Base-by-base conservation (phyloP, 2,329 filamentous ascomycete species). In the Colletotrichum tanaceti region DNA sequence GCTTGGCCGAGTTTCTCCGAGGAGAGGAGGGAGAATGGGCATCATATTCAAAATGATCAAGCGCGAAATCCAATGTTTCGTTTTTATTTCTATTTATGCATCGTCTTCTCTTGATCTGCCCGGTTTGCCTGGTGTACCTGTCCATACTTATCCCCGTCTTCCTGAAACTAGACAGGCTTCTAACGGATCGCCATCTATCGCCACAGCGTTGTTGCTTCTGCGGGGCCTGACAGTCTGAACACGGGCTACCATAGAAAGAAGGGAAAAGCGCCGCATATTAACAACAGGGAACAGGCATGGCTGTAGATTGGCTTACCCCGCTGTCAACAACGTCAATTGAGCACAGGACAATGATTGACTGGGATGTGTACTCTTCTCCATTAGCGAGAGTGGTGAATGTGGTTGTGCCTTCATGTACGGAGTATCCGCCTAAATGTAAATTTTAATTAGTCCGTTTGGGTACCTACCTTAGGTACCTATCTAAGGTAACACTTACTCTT, bases 241-340 rank as follows among this genome's bases (percentile, higher is more conserved):
- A 55, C n/a, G 20, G 43, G 39, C 24, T 57, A n/a, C n/a, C n/a
- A n/a, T n/a, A 46, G 47, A 49, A 59, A 13, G 13, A 46, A 50
- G 32, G 55, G 35, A 63, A 63, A 63, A 32, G 22, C 41, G 35
- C 28, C 49, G 49, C 39, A 49, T 39, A 43, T 62, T 41, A 49
- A 49, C 14, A 61, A 52, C 49, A 63, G 53, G 65, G 44, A 58
- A 64, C 32, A 46, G 28, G 35, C 52, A 39, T 54, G 43, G 16
- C 24, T 54, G 38, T 46, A 52, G 6, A 62, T 22, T 46, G 35
- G n/a, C 20, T 44, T 53, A 53, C 65, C 60, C 65, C 60, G 46
- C 65, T 53, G 35, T 50, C 60, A 58, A 53, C 22, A 47, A 58
- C 22, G 47, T 64, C 39, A 52, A 64, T 58, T 39, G 60, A 41